These are phyloP conservation scores for Hymenoscyphus repandus DNA, from an alignment of 2,329 filamentous ascomycete genomes.

Conservation along the genomic window DNA sequence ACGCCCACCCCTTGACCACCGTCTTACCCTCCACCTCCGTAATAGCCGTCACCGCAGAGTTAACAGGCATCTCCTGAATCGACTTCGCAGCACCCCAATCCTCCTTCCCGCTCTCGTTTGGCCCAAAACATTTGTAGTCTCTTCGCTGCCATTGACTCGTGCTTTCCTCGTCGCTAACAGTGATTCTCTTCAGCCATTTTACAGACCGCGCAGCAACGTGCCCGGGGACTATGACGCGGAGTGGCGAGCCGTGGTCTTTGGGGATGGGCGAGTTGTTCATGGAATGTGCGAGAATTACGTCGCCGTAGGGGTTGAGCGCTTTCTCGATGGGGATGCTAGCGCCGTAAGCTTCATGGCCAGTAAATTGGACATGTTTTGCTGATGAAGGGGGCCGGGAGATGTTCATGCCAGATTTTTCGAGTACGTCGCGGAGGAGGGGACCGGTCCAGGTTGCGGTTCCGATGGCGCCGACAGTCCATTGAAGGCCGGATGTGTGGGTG, in stretches of 20 bases:
- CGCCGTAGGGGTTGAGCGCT: slow-evolving; percentile 41
- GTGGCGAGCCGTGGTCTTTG: slow-evolving; percentile 42
- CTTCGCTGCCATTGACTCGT: slow-evolving; percentile 44
- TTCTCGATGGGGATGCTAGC: slow-evolving; percentile 41
- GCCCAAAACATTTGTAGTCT: slow-evolving; percentile 66
- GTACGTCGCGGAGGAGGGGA: slow-evolving; percentile 39
- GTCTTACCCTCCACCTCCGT: slow-evolving; percentile 33
- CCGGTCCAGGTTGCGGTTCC: slow-evolving; percentile 49
- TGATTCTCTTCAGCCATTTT: slow-evolving; percentile 42
- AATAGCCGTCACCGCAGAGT: slow-evolving; percentile 55
- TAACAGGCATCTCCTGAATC: slow-evolving; percentile 64
- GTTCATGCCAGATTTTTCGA: slow-evolving; percentile 37
- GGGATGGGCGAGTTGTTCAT: slow-evolving; percentile 42
- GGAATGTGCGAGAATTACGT: slow-evolving; percentile 43
- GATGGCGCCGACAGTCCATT: slow-evolving; percentile 41
- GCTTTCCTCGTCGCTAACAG: slow-evolving; percentile 39
- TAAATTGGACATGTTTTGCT: slow-evolving; percentile 18
- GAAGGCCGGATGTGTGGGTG: slow-evolving; percentile 41
- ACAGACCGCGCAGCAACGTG: slow-evolving; percentile 40
- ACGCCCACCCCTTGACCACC: slow-evolving; percentile 42
- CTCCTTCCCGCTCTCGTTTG: slow-evolving; percentile 49
- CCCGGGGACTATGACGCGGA: slow-evolving; percentile 38
- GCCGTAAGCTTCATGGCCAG: slow-evolving; percentile 17
- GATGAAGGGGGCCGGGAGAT: slow-evolving; percentile 12
- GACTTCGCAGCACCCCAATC: slow-evolving; percentile 59